Percentiles rank a stretch among this genome's conserved stretches.
Evolutionary conservation across 2,329 filamentous ascomycete genomes (phyloP).

Genomic region (Xylaria sp.): DNA sequence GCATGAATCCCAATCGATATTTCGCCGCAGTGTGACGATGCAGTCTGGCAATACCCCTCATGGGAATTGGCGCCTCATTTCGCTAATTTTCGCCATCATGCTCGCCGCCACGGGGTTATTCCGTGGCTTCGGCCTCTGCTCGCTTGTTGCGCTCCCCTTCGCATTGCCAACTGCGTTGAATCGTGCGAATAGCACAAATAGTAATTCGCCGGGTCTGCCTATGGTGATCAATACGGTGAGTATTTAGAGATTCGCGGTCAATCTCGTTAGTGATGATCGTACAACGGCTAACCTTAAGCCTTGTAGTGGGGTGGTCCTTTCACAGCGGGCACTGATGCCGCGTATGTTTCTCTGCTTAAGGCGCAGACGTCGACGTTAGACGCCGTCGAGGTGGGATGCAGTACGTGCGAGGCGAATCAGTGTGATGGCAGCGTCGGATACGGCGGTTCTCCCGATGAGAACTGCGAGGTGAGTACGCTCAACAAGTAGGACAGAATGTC

Average conservation of each 20-base stretch:
- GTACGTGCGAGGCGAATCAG: slow-evolving; percentile 62
- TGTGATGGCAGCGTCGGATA: slow-evolving; percentile 67
- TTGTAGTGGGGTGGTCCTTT: slow-evolving; percentile 61
- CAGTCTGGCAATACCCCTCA: slow-evolving; percentile 29
- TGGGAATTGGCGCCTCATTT: slow-evolving; percentile 25
- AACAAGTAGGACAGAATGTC: neutral
- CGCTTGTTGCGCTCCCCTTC: slow-evolving; percentile 31
- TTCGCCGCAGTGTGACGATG: slow-evolving; percentile 34
- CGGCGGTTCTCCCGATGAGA: slow-evolving; percentile 66
- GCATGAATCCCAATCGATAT: slow-evolving; percentile 27
- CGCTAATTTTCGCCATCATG: slow-evolving; percentile 31
- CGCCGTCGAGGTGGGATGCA: slow-evolving; percentile 63
- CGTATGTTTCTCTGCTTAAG: slow-evolving; percentile 55
- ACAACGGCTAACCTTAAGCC: neutral
- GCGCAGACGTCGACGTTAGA: slow-evolving; percentile 57
- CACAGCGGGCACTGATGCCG: slow-evolving; percentile 62
- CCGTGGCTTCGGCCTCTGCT: slow-evolving; percentile 30
- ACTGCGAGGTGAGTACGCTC: slow-evolving; percentile 56
- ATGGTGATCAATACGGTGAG: slow-evolving; percentile 62
- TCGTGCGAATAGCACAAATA: slow-evolving; percentile 15
- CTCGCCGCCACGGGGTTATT: slow-evolving; percentile 37
- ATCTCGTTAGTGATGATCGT: neutral
- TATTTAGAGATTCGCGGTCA: neutral
- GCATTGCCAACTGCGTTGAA: slow-evolving; percentile 28
- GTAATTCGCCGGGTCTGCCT: slow-evolving; percentile 56